These are phyloP conservation scores for Effrenium voratum DNA, from an alignment of 73 alveolate genomes.

Conservation along the genomic window DNA sequence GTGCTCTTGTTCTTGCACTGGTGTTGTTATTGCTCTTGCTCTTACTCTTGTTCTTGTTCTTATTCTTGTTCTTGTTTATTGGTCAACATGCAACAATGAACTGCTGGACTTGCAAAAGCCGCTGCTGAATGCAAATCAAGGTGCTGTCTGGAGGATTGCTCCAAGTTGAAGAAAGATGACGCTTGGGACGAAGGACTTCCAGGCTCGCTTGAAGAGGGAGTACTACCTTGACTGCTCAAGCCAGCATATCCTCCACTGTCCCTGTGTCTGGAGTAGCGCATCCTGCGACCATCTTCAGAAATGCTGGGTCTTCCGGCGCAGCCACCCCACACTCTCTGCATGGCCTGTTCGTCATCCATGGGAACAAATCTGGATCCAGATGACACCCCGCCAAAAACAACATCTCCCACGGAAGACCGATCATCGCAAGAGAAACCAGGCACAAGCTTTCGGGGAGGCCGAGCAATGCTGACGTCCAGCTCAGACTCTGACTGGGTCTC, in stretches of 20 bases:
- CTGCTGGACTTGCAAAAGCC: too few species aligned
- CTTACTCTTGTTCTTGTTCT: too few species aligned
- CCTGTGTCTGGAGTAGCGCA: neutral
- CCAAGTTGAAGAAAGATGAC: too few species aligned
- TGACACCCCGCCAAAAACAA: conserved; percentile 1
- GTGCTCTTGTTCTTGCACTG: too few species aligned
- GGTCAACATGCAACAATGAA: too few species aligned
- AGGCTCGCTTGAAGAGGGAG: neutral
- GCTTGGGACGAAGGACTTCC: conserved; percentile 18
- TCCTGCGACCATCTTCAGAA: neutral
- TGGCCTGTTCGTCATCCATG: neutral
- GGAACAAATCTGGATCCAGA: too few species aligned
- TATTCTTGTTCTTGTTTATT: too few species aligned
- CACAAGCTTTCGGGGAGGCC: neutral
- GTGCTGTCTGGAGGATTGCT: too few species aligned
- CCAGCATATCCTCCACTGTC: conserved; percentile 37
- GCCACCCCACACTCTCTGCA: conserved; percentile 21
- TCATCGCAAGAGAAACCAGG: neutral
- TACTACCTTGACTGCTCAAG: neutral
- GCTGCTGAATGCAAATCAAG: too few species aligned
- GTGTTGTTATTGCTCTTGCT: too few species aligned
- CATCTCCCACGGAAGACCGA: neutral
- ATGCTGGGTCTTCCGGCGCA: conserved; percentile 38
- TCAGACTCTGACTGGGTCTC: too few species aligned
- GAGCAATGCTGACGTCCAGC: neutral